phyloP scores from a whole-genome alignment of 1,284 basidiomycete species.

The Mycosarcoma mackinlayi region DNA sequence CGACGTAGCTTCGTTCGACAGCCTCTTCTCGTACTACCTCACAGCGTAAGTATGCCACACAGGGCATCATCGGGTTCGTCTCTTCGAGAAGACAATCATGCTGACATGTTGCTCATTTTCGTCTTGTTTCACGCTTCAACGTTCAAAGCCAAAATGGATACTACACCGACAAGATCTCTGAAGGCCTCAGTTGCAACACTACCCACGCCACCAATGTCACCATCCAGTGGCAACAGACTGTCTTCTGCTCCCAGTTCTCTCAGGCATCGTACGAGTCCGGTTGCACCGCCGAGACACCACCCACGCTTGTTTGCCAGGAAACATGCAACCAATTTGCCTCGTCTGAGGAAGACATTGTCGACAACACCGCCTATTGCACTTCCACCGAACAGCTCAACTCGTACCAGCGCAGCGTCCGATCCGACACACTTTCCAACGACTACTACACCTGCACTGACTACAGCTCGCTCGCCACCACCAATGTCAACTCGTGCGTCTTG shows the following conservation, averaged over 20 bases:
- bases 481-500: constrained; percentile 67
- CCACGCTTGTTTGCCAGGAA: constrained; percentile 61
- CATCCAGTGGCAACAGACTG: constrained; percentile 60
- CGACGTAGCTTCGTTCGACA: constrained; percentile 69
- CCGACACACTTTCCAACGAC: constrained; percentile 68
- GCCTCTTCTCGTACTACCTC: constrained; percentile 69
- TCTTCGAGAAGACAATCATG: not conserved
- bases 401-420: constrained; percentile 55
- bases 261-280: constrained; percentile 53
- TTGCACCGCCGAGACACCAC: constrained; percentile 55
- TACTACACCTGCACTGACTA: constrained; percentile 69
- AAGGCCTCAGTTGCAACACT: constrained; percentile 57
- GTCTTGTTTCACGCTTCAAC: not conserved
- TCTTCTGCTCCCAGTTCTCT: constrained; percentile 62
- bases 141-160: constrained; percentile 60
- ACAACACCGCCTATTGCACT: constrained; percentile 58
- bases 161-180: constrained; percentile 48
- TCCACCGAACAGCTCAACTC: constrained; percentile 53
- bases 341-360: constrained; percentile 54
- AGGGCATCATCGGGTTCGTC: no score
- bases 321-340: constrained; percentile 57
- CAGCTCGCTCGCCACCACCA: constrained; percentile 69
- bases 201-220: constrained; percentile 54
- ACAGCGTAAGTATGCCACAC: constrained; percentile 47
- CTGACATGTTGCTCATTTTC: not conserved